Evolutionary conservation across 23 red algal species (phyloP).

Genomic region (Porphyridium purpureum): DNA sequence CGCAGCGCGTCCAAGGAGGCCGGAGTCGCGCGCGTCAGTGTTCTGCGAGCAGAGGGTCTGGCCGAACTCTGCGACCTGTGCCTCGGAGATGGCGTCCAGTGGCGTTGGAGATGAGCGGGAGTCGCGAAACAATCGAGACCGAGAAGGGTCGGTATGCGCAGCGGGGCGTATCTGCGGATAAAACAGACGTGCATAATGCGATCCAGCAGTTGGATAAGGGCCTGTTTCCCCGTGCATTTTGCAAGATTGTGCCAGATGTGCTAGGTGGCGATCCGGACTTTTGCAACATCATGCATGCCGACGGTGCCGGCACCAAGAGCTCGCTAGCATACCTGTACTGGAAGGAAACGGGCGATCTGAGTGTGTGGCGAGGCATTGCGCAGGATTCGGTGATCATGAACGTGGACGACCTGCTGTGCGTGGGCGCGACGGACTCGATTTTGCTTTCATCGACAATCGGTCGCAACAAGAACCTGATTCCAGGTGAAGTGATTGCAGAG

Average conservation of each 20-base stretch:
- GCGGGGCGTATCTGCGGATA: background rate
- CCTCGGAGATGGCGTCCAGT: too few species aligned
- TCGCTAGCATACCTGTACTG: constrained; percentile 1
- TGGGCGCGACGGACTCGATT: background rate
- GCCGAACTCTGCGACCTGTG: too few species aligned
- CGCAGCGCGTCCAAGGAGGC: too few species aligned
- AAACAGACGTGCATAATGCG: background rate
- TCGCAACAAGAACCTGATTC: background rate
- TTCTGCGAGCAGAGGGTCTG: too few species aligned
- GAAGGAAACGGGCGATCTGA: background rate
- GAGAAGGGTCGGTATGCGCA: background rate
- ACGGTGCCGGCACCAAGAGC: background rate
- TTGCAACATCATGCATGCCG: constrained; percentile 1
- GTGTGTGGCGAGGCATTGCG: background rate
- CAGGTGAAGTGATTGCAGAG: background rate
- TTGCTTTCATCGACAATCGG: background rate
- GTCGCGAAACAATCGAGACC: too few species aligned
- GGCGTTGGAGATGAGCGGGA: too few species aligned
- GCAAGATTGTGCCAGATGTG: background rate
- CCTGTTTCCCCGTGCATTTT: background rate
- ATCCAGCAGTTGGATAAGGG: background rate
- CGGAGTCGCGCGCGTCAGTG: too few species aligned
- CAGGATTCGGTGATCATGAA: constrained; percentile 1
- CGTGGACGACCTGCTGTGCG: constrained; percentile 1
- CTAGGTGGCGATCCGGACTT: background rate